Evolutionary conservation across 1,284 basidiomycete genomes (phyloP).

Genomic region (Taiwanofungus camphoratus): DNA sequence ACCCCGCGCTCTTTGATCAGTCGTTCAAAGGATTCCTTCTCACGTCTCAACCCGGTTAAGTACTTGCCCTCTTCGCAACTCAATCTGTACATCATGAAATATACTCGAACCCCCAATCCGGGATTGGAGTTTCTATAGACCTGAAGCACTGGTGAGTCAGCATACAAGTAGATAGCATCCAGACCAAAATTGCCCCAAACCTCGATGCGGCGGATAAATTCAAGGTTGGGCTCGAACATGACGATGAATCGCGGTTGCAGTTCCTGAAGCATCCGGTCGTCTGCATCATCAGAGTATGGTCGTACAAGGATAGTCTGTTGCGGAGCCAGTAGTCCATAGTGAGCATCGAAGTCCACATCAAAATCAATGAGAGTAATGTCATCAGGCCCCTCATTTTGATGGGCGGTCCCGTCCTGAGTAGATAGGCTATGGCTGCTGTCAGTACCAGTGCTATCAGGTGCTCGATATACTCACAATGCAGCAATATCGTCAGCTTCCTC

Average conservation of each 20-base stretch:
- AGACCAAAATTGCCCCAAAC: slow-evolving; percentile 74
- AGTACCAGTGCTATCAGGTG: slow-evolving; percentile 13
- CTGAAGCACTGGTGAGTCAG: slow-evolving; percentile 33
- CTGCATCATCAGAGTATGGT: slow-evolving; percentile 88
- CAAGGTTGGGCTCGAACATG: slow-evolving; percentile 93
- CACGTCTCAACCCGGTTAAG: slow-evolving; percentile 80
- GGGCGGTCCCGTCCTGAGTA: slow-evolving; percentile 10
- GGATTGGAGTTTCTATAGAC: slow-evolving; percentile 81
- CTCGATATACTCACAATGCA: slow-evolving; percentile 18
- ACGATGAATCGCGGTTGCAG: slow-evolving; percentile 88
- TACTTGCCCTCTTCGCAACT: slow-evolving; percentile 97
- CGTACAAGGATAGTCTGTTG: slow-evolving; percentile 84
- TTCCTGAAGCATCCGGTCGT: slow-evolving; percentile 87
- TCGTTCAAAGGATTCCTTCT: slow-evolving; percentile 93
- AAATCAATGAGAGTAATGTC: slow-evolving; percentile 55
- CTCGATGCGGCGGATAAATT: slow-evolving; percentile 91
- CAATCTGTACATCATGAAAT: slow-evolving; percentile 91
- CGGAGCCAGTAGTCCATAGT: slow-evolving; percentile 79
- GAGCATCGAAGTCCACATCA: slow-evolving; percentile 67
- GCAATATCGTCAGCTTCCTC: slow-evolving; percentile 19
- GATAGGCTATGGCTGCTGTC: slow-evolving; percentile 13
- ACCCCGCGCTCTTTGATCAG: slow-evolving; percentile 91
- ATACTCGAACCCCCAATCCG: slow-evolving; percentile 82
- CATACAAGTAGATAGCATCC: neutral
- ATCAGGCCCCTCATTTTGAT: slow-evolving; percentile 35